A percentile compares a stretch with the other conserved stretches of the same genome.
Conservation (phyloP, 2,329 filamentous ascomycete species). For the Penicillium sp. region DNA sequence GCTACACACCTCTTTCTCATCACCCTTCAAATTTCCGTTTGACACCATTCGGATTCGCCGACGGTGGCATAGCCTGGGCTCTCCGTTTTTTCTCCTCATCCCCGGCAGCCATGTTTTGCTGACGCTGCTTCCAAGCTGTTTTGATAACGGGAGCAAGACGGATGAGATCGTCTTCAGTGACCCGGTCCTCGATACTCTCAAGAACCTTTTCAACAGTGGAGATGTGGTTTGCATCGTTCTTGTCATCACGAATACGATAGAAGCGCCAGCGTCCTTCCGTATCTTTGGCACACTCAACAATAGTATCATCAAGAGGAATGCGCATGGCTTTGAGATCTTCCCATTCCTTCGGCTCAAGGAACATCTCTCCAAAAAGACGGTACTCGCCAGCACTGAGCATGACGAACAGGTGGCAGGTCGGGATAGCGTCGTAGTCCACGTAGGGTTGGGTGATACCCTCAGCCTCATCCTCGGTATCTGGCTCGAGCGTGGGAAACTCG, state of each 20-base stretch:
- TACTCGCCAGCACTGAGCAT: conserved; percentile 66
- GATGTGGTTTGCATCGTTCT: conserved; percentile 85
- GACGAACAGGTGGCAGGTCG: conserved; percentile 70
- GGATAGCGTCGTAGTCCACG: conserved; percentile 76
- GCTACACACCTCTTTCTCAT: conserved; percentile 3
- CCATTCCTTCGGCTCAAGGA: conserved; percentile 77
- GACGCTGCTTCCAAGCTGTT: conserved; percentile 72
- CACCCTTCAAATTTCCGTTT: conserved; percentile 46
- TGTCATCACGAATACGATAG: conserved; percentile 89
- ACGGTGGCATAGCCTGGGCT: conserved; percentile 22
- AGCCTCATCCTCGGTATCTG: conserved; percentile 65
- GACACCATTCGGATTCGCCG: conserved; percentile 36
- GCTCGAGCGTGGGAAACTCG: conserved; percentile 70
- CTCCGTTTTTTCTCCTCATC: conserved; percentile 30
- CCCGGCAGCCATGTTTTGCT: conserved; percentile 38
- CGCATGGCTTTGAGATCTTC: conserved; percentile 70
- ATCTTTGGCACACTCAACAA: conserved; percentile 89
- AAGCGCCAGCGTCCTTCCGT: conserved; percentile 75
- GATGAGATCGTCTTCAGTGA: conserved; percentile 79
- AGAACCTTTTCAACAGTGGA: conserved; percentile 81
- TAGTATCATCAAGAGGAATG: conserved; percentile 77
- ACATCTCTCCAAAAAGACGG: conserved; percentile 64
- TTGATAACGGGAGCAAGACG: conserved; percentile 69
- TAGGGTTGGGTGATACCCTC: conserved; percentile 65
- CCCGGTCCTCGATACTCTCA: conserved; percentile 82